These are phyloP conservation scores for Bipolaris oryzae DNA, from an alignment of 2,329 filamentous ascomycete species.

Conservation along the genomic window DNA sequence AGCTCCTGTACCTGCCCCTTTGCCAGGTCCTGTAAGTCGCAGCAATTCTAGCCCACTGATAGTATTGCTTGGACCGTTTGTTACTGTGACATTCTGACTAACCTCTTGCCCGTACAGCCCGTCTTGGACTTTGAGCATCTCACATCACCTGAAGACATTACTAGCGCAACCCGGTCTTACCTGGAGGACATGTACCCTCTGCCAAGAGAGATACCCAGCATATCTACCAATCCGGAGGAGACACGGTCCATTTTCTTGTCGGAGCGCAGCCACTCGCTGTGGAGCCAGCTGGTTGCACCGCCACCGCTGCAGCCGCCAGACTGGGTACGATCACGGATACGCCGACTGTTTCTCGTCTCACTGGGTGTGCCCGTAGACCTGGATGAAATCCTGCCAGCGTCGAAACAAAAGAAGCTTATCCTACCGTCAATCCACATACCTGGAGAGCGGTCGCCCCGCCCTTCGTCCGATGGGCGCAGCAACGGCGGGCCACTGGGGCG, in stretches of 20 bases:
- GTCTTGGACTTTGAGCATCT: constrained; percentile 72
- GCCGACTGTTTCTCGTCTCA: constrained; percentile 92
- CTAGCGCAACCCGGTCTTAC: constrained; percentile 67
- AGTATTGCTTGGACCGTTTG: constrained; percentile 42
- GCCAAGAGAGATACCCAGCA: constrained; percentile 52
- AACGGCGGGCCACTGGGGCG: constrained; percentile 40
- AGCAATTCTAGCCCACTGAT: constrained; percentile 41
- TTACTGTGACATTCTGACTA: constrained; percentile 41
- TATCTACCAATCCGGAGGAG: constrained; percentile 39
- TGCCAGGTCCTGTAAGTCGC: constrained; percentile 57
- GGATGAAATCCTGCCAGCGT: constrained; percentile 94
- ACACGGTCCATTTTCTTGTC: constrained; percentile 65
- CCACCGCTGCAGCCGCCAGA: constrained; percentile 94
- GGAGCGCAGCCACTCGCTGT: constrained; percentile 85
- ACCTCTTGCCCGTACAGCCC: constrained; percentile 54
- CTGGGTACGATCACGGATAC: constrained; percentile 95
- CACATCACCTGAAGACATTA: constrained; percentile 63
- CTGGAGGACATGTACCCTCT: constrained; percentile 64
- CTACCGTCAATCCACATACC: constrained; percentile 73
- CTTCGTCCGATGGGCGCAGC: constrained; percentile 47
- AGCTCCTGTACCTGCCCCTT: constrained; percentile 49
- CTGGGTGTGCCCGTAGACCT: constrained; percentile 95
- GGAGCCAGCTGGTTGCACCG: constrained; percentile 94
- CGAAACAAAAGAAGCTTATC: constrained; percentile 96
- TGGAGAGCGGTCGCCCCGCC: constrained; percentile 46